Conservation (phyloP, 805 yeast genomes). For the Zygoascus flipseniorum region DNA sequence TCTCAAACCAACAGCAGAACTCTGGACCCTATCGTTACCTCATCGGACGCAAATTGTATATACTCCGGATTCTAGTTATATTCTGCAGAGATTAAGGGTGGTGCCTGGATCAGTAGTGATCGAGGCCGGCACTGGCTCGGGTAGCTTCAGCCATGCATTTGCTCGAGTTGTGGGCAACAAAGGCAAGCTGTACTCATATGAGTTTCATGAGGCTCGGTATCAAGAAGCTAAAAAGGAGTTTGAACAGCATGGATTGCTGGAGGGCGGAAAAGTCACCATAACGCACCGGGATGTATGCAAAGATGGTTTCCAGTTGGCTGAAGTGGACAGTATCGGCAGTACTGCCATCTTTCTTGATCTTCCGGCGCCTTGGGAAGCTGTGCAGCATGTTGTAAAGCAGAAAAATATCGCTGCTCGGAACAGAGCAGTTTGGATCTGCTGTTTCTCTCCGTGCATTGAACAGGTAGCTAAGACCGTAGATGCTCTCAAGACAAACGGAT, state of each 20-base stretch:
- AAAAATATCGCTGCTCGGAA: slow-evolving; percentile 45
- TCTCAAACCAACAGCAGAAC: slow-evolving; percentile 85
- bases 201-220: slow-evolving; percentile 81
- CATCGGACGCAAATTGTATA: slow-evolving; percentile 97
- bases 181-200: slow-evolving; percentile 75
- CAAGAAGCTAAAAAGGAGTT: slow-evolving; percentile 74
- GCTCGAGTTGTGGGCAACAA: slow-evolving; percentile 59
- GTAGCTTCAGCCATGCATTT: slow-evolving; percentile 88
- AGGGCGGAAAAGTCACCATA: slow-evolving; percentile 43
- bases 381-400: slow-evolving; percentile 48
- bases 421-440: slow-evolving; percentile 65
- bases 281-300: slow-evolving; percentile 92
- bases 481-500: slow-evolving; percentile 64
- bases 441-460: slow-evolving; percentile 96
- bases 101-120: slow-evolving; percentile 70
- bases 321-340: slow-evolving; percentile 41
- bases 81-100: slow-evolving; percentile 71
- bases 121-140: slow-evolving; percentile 98
- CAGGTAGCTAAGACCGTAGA: slow-evolving; percentile 86
- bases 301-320: slow-evolving; percentile 63
- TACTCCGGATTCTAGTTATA: slow-evolving; percentile 89
- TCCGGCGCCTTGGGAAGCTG: slow-evolving; percentile 97
- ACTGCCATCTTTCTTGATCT: slow-evolving; percentile 79
- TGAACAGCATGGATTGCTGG: slow-evolving; percentile 59
- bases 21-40: slow-evolving; percentile 94